A percentile compares a stretch with the other conserved stretches of the same genome.
These are phyloP conservation scores for Candida vaughaniae DNA, from an alignment of 805 yeast genomes.

Conservation along the genomic window DNA sequence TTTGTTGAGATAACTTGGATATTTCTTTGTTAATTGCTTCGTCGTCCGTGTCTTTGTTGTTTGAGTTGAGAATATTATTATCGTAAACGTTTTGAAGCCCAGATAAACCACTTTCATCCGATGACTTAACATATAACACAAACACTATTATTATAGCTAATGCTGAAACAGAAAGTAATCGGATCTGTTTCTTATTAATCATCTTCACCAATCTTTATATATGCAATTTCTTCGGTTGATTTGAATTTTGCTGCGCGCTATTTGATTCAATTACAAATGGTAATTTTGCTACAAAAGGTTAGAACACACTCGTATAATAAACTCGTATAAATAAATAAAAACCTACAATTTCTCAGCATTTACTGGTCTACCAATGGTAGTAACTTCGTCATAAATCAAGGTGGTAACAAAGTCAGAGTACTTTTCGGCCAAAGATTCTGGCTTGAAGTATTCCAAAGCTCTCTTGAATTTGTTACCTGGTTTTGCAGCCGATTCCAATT, in stretches of 20 bases:
- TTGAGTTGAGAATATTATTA: slow-evolving; percentile 30
- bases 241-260: no score
- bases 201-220: no score
- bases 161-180: slow-evolving; percentile 10
- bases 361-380: slow-evolving; percentile 49
- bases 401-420: slow-evolving; percentile 78
- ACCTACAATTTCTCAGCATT: slow-evolving; percentile 43
- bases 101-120: not conserved
- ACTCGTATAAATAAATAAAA: no score
- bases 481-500: slow-evolving; percentile 48
- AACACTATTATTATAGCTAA: slow-evolving; percentile 7
- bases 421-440: slow-evolving; percentile 69
- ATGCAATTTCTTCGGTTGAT: no score
- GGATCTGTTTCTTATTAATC: slow-evolving; percentile 10
- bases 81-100: slow-evolving; percentile 1
- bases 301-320: no score
- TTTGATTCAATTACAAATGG: no score
- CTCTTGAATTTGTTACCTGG: slow-evolving; percentile 63
- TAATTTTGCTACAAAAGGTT: no score
- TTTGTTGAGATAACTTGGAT: slow-evolving; percentile 16
- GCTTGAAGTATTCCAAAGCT: slow-evolving; percentile 70
- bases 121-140: slow-evolving; percentile 9
- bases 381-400: slow-evolving; percentile 70
- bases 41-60: slow-evolving; percentile 36
- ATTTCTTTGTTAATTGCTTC: slow-evolving; percentile 41